These are phyloP conservation scores for Parafenestella ontariensis DNA, from an alignment of 2,329 filamentous ascomycete species.

Conservation along the genomic window DNA sequence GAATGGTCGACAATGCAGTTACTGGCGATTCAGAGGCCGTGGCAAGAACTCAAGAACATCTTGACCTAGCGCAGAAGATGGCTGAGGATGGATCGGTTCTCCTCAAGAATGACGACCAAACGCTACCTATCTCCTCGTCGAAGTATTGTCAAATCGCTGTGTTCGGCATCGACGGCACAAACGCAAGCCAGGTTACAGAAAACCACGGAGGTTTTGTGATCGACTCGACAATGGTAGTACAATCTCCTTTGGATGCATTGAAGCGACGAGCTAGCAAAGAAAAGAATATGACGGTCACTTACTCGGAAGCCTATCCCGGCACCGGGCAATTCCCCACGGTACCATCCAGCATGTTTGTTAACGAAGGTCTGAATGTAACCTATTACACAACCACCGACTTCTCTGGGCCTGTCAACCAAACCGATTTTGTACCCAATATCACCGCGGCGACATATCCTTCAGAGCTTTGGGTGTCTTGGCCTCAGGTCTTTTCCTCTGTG, in stretches of 20 bases:
- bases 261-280: slow-evolving; percentile 5
- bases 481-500: too few relatives aligned
- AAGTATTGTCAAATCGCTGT: background rate
- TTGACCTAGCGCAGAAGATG: background rate
- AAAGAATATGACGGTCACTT: slow-evolving; percentile 7
- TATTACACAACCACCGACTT: too few relatives aligned
- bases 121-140: background rate
- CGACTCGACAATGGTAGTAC: background rate
- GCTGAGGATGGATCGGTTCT: background rate
- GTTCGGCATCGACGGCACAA: background rate
- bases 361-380: background rate
- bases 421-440: too few relatives aligned
- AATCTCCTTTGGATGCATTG: background rate
- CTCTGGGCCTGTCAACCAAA: too few relatives aligned
- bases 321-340: slow-evolving; percentile 1
- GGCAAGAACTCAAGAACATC: background rate
- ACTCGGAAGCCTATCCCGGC: slow-evolving; percentile 1
- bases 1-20: too few relatives aligned
- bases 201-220: background rate
- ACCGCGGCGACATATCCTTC: too few relatives aligned
- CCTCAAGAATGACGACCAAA: background rate
- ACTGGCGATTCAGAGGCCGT: too few relatives aligned
- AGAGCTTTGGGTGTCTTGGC: too few relatives aligned
- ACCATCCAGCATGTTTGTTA: slow-evolving; percentile 2
- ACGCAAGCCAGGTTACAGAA: too few relatives aligned